These are phyloP conservation scores for Ophiostoma ulmi DNA, from an alignment of 2,329 filamentous ascomycete species.

Conservation along the genomic window DNA sequence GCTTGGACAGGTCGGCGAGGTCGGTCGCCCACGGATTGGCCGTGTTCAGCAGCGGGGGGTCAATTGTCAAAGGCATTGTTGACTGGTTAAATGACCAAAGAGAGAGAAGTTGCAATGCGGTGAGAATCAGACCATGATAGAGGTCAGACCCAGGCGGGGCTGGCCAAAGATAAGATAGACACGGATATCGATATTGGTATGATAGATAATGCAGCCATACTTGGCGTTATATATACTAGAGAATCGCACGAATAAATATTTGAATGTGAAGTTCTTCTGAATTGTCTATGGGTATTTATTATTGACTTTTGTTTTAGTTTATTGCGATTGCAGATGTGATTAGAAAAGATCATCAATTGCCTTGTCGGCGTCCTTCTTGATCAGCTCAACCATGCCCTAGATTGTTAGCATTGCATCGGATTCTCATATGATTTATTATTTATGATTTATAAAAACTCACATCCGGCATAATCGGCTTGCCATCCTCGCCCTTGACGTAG, in stretches of 20 bases:
- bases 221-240: conserved; percentile 22
- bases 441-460: conserved; percentile 43
- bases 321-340: background rate
- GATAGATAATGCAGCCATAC: background rate
- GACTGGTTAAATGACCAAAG: background rate
- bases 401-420: conserved; percentile 28
- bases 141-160: conserved; percentile 20
- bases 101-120: background rate
- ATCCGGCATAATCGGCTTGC: conserved; percentile 83
- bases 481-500: conserved; percentile 73
- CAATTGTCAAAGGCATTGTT: conserved; percentile 49
- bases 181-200: background rate
- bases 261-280: background rate
- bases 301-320: background rate
- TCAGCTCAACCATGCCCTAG: conserved; percentile 90
- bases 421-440: background rate
- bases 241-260: too few relatives aligned
- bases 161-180: conserved; percentile 30
- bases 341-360: conserved; percentile 79
- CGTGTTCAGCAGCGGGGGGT: conserved; percentile 67
- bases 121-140: background rate
- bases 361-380: conserved; percentile 91
- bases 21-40: conserved; percentile 72
- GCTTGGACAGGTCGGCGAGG: conserved; percentile 52
- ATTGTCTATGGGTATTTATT: background rate